A percentile compares a stretch with the other conserved stretches of the same genome.
Evolutionary conservation across 257 asterid species (phyloP).

Genomic region (Ilex asprella): DNA sequence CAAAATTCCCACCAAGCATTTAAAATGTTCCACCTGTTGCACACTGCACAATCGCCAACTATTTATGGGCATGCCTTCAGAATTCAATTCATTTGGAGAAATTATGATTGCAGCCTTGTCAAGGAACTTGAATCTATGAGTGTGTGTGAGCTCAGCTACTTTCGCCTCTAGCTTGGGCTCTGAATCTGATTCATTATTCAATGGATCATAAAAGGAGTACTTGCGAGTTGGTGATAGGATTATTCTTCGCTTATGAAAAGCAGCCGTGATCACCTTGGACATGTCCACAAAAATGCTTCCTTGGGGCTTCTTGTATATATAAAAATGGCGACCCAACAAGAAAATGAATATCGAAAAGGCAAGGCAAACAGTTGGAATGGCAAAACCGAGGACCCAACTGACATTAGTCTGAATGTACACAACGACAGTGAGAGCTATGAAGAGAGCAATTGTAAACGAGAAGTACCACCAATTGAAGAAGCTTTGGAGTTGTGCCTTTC

Average conservation of each 20-base stretch:
- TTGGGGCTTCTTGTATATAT: conserved; percentile 31
- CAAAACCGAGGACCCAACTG: conserved; percentile 67
- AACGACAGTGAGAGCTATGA: conserved; percentile 59
- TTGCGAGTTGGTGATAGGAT: neutral
- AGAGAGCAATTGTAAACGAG: conserved; percentile 66
- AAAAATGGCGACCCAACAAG: conserved; percentile 49
- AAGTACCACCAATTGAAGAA: conserved; percentile 94
- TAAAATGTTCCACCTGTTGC: conserved; percentile 51
- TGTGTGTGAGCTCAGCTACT: neutral
- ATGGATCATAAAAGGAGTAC: conserved; percentile 22
- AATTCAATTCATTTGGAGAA: conserved; percentile 34
- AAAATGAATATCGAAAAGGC: conserved; percentile 43
- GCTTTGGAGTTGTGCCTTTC: conserved; percentile 55
- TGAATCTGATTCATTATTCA: neutral
- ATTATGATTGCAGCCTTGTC: conserved; percentile 57
- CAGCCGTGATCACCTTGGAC: conserved; percentile 45
- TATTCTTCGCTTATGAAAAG: conserved; percentile 33
- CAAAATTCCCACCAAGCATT: conserved; percentile 39
- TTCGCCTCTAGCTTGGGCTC: conserved; percentile 11
- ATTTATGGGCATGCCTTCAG: conserved; percentile 26
- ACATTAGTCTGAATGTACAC: conserved; percentile 68
- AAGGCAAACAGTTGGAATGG: conserved; percentile 69
- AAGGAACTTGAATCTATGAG: conserved; percentile 31
- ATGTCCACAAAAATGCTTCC: conserved; percentile 58
- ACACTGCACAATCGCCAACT: conserved; percentile 63